Base-by-base conservation (phyloP, 2,329 filamentous ascomycete genomes). In the Beauveria pseudobassiana region DNA sequence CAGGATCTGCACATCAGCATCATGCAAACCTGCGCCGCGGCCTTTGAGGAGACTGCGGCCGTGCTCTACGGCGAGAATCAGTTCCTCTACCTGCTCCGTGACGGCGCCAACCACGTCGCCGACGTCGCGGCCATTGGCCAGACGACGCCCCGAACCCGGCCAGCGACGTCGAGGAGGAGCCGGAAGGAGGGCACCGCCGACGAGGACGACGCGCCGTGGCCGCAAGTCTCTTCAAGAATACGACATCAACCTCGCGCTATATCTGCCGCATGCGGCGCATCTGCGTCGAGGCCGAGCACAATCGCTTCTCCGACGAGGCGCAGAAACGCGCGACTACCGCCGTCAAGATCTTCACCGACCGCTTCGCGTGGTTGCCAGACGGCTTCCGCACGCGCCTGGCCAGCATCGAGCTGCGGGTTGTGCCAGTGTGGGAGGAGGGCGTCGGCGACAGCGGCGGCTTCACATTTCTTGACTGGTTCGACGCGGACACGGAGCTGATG, bases 21-120 rank as follows among this genome's bases (percentile, higher is more conserved):
- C 49, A 68, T 83, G 26, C 34, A 1, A 16, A 58, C 63, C 3
- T 71, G 69, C 2, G 74, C 68, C 66, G 64, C 3, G 59, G 62
- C 1, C 64, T 79, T 72, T 38, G 7, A 52, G 0, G 77, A 82
- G 66, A 76, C 75, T 2, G 64, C 72, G 2, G 66, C 66, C 1
- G 67, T 82, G 5, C 71, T 84, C 1, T 84, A 80, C 62, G 76
- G 78, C 3, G 70, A 75, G 30, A 83, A 83, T 55, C 72, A 57
- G 0, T 83, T 83, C 63, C 64, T 72, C 1, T 82, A 83, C 63
- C 69, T 73, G 8, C 68, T 82, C 14, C 74, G 80, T 1, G 78
- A 82, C 63, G 61, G 61, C 16, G 65, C 54, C 8, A 68, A 66
- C 1, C n/a, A 59, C 40, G 45, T 64, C 43, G 54, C 63, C 3